These are phyloP conservation scores for Epichloe gansuensis DNA, from an alignment of 2,329 filamentous ascomycete species.

Conservation along the genomic window DNA sequence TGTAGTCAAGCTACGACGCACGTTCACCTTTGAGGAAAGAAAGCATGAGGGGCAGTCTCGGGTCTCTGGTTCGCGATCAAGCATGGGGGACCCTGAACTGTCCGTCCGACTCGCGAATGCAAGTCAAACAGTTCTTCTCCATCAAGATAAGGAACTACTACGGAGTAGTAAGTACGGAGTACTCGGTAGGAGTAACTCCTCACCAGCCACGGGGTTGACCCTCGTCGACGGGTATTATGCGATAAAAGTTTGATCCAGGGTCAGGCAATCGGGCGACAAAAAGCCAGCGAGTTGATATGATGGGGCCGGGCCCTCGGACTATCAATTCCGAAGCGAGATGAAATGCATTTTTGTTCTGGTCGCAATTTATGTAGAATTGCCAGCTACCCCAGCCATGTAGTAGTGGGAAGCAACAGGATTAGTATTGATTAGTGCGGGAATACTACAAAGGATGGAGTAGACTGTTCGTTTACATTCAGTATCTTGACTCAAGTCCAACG, in stretches of 20 bases:
- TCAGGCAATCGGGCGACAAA: not conserved
- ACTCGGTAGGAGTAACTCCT: not conserved
- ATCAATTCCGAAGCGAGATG: conserved; percentile 20
- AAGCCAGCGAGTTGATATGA: not conserved
- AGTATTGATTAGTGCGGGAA: not conserved
- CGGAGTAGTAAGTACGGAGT: not conserved
- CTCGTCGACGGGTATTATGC: not conserved
- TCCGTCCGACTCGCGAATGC: conserved; percentile 3
- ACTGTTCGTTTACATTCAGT: not conserved
- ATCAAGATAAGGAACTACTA: not conserved
- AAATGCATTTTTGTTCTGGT: conserved; percentile 7
- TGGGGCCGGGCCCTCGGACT: conserved; percentile 16
- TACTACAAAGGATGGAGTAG: not conserved
- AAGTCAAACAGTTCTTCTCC: conserved; percentile 1
- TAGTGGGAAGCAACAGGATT: not conserved
- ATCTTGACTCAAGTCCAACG: not conserved
- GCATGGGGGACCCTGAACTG: not conserved
- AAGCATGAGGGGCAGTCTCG: not conserved
- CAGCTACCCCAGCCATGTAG: not conserved
- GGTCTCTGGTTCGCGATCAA: conserved; percentile 1
- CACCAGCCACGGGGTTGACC: not conserved
- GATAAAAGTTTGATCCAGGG: not conserved
- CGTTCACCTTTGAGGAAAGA: not conserved
- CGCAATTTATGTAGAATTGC: not conserved
- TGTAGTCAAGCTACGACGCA: not conserved